Evolutionary conservation across 2,329 filamentous ascomycete genomes (phyloP), one percentile per base, ranked within the genome.

Genomic region (Neurospora sp.): DNA sequence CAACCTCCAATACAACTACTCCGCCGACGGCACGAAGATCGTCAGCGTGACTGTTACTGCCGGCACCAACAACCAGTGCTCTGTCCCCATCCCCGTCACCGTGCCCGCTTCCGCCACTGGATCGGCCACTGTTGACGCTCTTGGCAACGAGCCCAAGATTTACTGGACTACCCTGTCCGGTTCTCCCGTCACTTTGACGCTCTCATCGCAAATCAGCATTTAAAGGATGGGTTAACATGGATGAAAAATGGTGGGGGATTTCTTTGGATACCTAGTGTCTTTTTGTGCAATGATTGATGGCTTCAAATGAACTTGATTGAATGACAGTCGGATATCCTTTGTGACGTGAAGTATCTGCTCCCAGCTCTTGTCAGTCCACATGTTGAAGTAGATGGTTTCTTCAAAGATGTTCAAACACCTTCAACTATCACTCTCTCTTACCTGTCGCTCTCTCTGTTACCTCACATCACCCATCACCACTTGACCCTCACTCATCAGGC

Each of bases 81-180:
- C 76, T 52, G 82, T 81, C 0, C 79, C 83, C 0, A 83, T 88
- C 67, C 86, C 87, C 0, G 81, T 88, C 19, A 88, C 86, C 0
- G 81, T 88, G 71, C 86, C 83, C 43, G 76, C 78, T 4, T 75
- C 79, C 0, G 82, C 82, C 11, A 79, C 81, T 19, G 79, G 78
- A 57, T 82, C 80, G 0, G 80, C 81, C 38, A 81, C 81, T 38
- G 80, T 79, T 40, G 86, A 89, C 74, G 78, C 87, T 77, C 74
- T 87, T 19, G 88, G 87, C n/a, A 81, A 75, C 57, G 85, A 87
- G 76, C 84, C 85, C 4, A 74, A 82, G 62, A 86, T 85, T 2
- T 77, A 84, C 68, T 86, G 83, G 84, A 81, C 83, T 33, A 78
- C 78, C 37, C 75, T 86, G 68, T 76, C 78, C 11, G 84, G 84